Percentiles rank a stretch among this genome's conserved stretches.
Evolutionary conservation across 2,329 filamentous ascomycete species (phyloP).

Genomic region (Colletotrichum musicola): DNA sequence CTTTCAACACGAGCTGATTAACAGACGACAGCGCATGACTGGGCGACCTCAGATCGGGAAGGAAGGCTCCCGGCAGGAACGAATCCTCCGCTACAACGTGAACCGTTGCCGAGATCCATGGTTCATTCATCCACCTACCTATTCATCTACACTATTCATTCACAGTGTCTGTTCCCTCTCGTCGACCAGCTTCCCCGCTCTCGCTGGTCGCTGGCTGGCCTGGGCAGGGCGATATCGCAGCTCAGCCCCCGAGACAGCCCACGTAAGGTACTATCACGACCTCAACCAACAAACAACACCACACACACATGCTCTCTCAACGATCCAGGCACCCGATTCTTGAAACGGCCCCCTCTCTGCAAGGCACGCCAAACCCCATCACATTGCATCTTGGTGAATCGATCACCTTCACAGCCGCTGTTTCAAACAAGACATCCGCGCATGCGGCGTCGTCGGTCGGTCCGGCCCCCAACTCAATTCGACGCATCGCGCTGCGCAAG

Average conservation of each 20-base stretch:
- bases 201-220: background rate
- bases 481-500: background rate
- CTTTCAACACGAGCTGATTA: too few species aligned
- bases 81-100: slow-evolving; percentile 14
- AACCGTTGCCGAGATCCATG: slow-evolving; percentile 20
- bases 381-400: background rate
- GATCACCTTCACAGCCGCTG: background rate
- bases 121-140: background rate
- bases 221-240: slow-evolving; percentile 6
- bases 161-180: background rate
- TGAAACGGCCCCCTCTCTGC: slow-evolving; percentile 29
- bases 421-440: slow-evolving; percentile 27
- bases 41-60: background rate
- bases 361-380: background rate
- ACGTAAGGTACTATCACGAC: too few species aligned
- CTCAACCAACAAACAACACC: background rate
- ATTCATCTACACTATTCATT: background rate
- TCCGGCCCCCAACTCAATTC: slow-evolving; percentile 34
- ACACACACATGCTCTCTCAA: background rate
- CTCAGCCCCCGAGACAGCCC: slow-evolving; percentile 9
- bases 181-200: slow-evolving; percentile 4
- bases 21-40: too few species aligned
- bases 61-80: slow-evolving; percentile 11
- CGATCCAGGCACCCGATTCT: background rate
- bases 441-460: slow-evolving; percentile 32